phyloP scores from a whole-genome alignment of 2,329 filamentous ascomycete genomes.

The Alternaria gaisen region DNA sequence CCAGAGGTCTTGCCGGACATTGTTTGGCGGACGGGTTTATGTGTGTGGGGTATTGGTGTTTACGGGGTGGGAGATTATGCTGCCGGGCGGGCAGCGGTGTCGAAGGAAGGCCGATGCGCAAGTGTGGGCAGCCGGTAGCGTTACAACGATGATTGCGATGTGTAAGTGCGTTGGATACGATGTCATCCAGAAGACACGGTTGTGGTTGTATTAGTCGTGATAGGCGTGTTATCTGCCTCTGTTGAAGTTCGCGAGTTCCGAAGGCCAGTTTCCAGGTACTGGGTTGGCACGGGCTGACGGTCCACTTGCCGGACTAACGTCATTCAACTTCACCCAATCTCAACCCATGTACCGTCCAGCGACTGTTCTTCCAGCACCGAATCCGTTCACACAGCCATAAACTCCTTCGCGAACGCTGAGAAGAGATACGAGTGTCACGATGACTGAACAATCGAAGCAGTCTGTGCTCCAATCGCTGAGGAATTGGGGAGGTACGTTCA shows the following conservation, averaged over 20 bases:
- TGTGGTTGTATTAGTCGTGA: conserved; percentile 10
- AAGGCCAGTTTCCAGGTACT: conserved; percentile 42
- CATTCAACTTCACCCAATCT: conserved; percentile 32
- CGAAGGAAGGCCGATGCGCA: conserved; percentile 16
- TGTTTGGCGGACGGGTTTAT: conserved; percentile 22
- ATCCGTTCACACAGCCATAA: not conserved
- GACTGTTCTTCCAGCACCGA: not conserved
- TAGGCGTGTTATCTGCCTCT: conserved; percentile 26
- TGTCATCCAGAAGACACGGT: not conserved
- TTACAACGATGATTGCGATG: not conserved
- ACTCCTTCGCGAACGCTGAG: not conserved
- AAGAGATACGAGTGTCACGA: conserved; percentile 22
- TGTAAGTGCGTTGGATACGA: not conserved
- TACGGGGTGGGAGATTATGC: conserved; percentile 13
- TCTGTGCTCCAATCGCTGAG: conserved; percentile 56
- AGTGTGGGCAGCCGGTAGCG: conserved; percentile 6
- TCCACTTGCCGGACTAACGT: conserved; percentile 32
- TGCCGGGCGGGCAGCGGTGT: conserved; percentile 16
- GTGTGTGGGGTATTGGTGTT: conserved; percentile 12
- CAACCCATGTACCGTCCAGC: conserved; percentile 14
- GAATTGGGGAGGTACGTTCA: conserved; percentile 62
- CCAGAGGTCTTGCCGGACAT: conserved; percentile 58
- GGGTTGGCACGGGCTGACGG: conserved; percentile 29
- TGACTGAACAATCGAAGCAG: conserved; percentile 52
- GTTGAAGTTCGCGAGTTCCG: conserved; percentile 23